Conservation (phyloP, 1,284 basidiomycete genomes). For the Thecaphora frezii region DNA sequence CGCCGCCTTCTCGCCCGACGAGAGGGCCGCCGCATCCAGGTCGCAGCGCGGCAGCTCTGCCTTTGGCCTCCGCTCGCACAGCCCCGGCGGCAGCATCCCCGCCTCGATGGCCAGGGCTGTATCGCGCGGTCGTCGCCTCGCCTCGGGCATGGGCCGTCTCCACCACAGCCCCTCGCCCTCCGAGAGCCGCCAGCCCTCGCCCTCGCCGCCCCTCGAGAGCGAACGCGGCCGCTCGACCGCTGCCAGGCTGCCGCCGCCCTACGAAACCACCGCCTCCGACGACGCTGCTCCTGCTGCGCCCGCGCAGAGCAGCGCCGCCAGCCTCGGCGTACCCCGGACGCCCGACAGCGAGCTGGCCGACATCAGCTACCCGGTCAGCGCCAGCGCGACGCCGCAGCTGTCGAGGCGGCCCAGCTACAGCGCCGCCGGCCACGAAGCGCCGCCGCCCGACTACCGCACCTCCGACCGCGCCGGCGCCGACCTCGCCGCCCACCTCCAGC, state of each 20-base stretch:
- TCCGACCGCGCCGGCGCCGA: constrained; percentile 8
- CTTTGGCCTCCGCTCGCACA: constrained; percentile 25
- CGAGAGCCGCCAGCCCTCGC: constrained; percentile 23
- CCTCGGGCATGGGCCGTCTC: constrained; percentile 32
- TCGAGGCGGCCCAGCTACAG: constrained; percentile 24
- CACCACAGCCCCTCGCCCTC: constrained; percentile 35
- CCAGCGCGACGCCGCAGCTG: constrained; percentile 20
- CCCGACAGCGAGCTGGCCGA: constrained; percentile 10
- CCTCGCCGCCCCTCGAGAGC: constrained; percentile 12
- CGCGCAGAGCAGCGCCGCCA: too few relatives aligned
- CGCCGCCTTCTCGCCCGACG: background rate
- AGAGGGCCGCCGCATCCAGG: background rate
- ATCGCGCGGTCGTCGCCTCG: constrained; percentile 32
- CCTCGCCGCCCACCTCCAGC: constrained; percentile 23
- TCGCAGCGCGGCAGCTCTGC: constrained; percentile 10
- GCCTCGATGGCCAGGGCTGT: constrained; percentile 44
- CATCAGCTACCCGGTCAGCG: constrained; percentile 24
- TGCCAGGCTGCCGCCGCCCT: constrained; percentile 22
- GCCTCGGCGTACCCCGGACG: too few relatives aligned
- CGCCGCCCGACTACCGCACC: background rate
- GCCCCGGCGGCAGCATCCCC: constrained; percentile 34
- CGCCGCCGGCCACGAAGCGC: constrained; percentile 4
- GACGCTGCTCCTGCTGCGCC: too few relatives aligned
- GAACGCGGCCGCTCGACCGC: constrained; percentile 25
- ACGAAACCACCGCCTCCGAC: constrained; percentile 1